Evolutionary conservation across 805 yeast genomes (phyloP).

Genomic region (Saturnispora sanitii): DNA sequence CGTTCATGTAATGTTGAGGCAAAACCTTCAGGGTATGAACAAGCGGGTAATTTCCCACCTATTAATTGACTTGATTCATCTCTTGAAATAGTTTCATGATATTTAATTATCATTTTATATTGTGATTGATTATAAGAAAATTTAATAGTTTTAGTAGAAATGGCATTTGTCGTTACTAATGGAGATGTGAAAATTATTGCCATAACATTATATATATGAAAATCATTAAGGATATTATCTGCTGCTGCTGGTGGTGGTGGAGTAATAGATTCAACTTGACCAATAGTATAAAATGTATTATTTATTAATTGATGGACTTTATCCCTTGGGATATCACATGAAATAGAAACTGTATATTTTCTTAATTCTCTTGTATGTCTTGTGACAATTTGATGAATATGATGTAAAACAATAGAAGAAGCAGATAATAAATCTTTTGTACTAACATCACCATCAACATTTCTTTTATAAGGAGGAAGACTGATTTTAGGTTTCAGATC

Average conservation of each 20-base stretch:
- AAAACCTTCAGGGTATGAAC: slow-evolving; percentile 38
- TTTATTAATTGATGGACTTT: not conserved
- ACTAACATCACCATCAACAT: no score
- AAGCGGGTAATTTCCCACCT: slow-evolving; percentile 17
- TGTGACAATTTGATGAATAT: slow-evolving; percentile 11
- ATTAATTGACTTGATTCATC: not conserved
- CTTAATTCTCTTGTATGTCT: slow-evolving; percentile 10
- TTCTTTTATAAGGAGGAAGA: no score
- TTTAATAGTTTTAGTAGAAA: slow-evolving; percentile 11
- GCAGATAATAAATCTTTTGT: not conserved
- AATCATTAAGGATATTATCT: slow-evolving; percentile 1
- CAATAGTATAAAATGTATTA: slow-evolving; percentile 10
- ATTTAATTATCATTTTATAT: slow-evolving; percentile 25
- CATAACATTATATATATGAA: not conserved
- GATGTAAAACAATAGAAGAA: slow-evolving; percentile 11
- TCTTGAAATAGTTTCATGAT: slow-evolving; percentile 14
- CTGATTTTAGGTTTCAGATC: no score
- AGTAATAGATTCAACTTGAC: slow-evolving; percentile 4
- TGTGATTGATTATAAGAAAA: slow-evolving; percentile 18
- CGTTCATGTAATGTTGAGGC: slow-evolving; percentile 40
- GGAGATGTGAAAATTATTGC: not conserved
- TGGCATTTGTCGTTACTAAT: not conserved
- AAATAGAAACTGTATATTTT: slow-evolving; percentile 9
- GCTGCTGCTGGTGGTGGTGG: not conserved
- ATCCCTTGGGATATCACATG: not conserved